Base-by-base conservation (phyloP, 2,329 filamentous ascomycete species). In the Fusarium sp. region DNA sequence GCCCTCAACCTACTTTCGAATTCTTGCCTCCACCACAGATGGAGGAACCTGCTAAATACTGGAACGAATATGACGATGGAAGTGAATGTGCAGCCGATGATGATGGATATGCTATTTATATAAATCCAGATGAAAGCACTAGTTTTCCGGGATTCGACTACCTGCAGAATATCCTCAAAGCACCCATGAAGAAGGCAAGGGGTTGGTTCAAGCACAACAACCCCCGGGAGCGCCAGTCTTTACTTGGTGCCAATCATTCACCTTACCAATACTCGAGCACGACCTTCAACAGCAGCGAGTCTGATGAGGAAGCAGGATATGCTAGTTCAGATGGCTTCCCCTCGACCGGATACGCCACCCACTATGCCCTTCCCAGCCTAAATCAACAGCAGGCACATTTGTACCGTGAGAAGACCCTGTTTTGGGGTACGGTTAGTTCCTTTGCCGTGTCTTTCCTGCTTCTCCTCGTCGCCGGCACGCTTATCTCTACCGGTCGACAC, bases 21-120 rank as follows among this genome's bases (percentile, higher is more conserved):
- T 72, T 75, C 22, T 71, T 82, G 6, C 80, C 80, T 5, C 77
- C 79, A 14, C 73, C 80, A 9, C 64, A 74, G 18, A 68, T 75
- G 39, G 59, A 75, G 12, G 74, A 79, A 12, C 79, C 79, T 55
- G 76, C 81, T 20, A 83, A 84, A 49, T 96, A 95, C 78, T 97
- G 94, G 93, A 95, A 93, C 80, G 94, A 97, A 80, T 96, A 95
- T 80, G 94, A 97, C 73, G 84, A 95, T 78, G 93, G 92, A 13
- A 94, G 93, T 78, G 92, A 94, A 60, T 83, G 82, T 5, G 88
- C 86, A 54, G 89, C 87, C 5, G 82, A 86, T 18, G 86, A 90
- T 41, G 72, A 72, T 46, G 87, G 87, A 35, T 96, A 94, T 79
- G 87, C 89, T 47, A 91, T 96, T 73, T 94, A 93, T 76, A 84